These are phyloP conservation scores for Candida arabinofermentans DNA, from an alignment of 805 yeast species.

Conservation along the genomic window DNA sequence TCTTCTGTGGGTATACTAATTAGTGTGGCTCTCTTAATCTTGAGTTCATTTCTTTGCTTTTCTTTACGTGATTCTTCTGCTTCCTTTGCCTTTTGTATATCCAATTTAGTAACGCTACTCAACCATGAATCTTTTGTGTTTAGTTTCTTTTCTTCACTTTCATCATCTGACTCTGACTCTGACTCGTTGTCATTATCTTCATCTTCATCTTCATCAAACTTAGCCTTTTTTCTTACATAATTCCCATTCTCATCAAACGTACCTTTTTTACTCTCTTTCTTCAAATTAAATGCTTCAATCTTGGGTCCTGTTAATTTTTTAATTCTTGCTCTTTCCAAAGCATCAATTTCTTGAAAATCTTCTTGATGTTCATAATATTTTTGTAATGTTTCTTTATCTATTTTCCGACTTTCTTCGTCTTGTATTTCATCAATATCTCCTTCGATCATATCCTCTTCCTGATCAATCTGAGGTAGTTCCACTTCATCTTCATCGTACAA, in stretches of 20 bases:
- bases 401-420: slow-evolving; percentile 2
- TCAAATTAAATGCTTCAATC: slow-evolving; percentile 60
- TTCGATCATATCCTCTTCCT: background rate
- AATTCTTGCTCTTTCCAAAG: slow-evolving; percentile 9
- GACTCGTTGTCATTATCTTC: background rate
- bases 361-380: slow-evolving; percentile 31
- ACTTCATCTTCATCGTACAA: slow-evolving; percentile 14
- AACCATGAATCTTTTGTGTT: slow-evolving; percentile 33
- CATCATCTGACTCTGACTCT: no score
- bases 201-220: slow-evolving; percentile 27
- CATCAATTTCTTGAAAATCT: slow-evolving; percentile 9
- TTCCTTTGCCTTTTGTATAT: slow-evolving; percentile 22
- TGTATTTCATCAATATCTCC: slow-evolving; percentile 12
- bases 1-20: slow-evolving; percentile 12
- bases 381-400: slow-evolving; percentile 1
- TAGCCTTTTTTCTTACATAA: slow-evolving; percentile 35
- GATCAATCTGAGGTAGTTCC: slow-evolving; percentile 5
- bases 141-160: slow-evolving; percentile 23
- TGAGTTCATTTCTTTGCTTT: slow-evolving; percentile 17
- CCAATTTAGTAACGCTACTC: slow-evolving; percentile 13
- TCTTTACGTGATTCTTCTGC: slow-evolving; percentile 22
- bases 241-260: slow-evolving; percentile 59
- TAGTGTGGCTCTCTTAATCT: slow-evolving; percentile 12
- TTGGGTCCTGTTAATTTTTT: slow-evolving; percentile 31
- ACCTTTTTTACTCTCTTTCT: slow-evolving; percentile 56